These are phyloP conservation scores for Cercophora sp. DNA, from an alignment of 495 filamentous ascomycete species.

Conservation along the genomic window DNA sequence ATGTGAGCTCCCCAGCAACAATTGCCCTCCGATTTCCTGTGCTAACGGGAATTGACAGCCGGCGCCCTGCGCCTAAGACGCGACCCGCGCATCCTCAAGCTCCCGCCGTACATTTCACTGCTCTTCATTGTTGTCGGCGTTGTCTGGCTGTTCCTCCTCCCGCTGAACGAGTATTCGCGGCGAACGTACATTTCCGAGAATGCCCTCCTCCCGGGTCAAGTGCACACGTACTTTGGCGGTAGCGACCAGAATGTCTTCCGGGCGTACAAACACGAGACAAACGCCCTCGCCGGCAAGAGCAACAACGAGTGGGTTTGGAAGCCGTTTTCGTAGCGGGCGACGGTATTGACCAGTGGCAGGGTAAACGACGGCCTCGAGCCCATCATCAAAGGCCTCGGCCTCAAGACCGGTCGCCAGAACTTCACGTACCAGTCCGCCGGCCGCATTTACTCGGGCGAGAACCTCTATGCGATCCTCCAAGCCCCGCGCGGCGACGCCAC, in stretches of 20 bases:
- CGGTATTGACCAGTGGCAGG: too few species aligned
- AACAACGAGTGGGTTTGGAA: slow-evolving; percentile 51
- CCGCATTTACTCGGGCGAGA: slow-evolving; percentile 72
- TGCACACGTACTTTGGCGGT: slow-evolving; percentile 94
- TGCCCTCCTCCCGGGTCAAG: slow-evolving; percentile 89
- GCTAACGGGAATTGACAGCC: slow-evolving; percentile 29
- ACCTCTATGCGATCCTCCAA: slow-evolving; percentile 91
- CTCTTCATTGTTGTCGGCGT: slow-evolving; percentile 85
- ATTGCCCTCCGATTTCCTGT: too few species aligned
- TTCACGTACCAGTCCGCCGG: slow-evolving; percentile 74
- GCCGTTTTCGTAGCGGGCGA: too few species aligned
- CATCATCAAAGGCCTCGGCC: slow-evolving; percentile 69
- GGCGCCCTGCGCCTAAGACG: slow-evolving; percentile 52
- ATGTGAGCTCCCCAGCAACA: slow-evolving; percentile 20
- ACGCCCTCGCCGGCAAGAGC: slow-evolving; percentile 51
- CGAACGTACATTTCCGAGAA: slow-evolving; percentile 97
- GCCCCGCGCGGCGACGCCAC: slow-evolving; percentile 96
- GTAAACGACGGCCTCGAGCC: slow-evolving; percentile 65
- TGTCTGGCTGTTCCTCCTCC: slow-evolving; percentile 90
- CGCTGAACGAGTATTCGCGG: slow-evolving; percentile 86
- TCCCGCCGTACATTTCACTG: slow-evolving; percentile 78
- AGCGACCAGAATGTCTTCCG: slow-evolving; percentile 94
- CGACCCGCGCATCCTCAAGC: slow-evolving; percentile 65
- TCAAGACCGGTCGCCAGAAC: slow-evolving; percentile 81
- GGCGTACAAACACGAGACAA: slow-evolving; percentile 83